A percentile compares a stretch with the other conserved stretches of the same genome.
Conservation (phyloP, 257 asterid genomes). For the Cynanchum wilfordii region DNA sequence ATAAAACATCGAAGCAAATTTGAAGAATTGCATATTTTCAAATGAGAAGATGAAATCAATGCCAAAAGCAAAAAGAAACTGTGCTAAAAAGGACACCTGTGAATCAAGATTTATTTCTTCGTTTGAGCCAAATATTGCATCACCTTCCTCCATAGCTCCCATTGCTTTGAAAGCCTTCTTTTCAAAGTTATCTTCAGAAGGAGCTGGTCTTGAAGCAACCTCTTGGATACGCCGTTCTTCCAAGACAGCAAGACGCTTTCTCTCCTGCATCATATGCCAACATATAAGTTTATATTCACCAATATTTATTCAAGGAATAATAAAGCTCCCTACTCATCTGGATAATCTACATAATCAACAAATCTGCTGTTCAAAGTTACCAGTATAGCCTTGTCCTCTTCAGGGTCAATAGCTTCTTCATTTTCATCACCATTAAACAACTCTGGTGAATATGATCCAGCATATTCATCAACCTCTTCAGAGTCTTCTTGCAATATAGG, state of each 20-base stretch:
- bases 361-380: constrained; percentile 28
- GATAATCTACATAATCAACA: neutral
- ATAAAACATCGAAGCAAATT: neutral
- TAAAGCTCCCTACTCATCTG: neutral
- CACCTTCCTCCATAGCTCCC: constrained; percentile 97
- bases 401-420: constrained; percentile 93
- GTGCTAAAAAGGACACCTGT: constrained; percentile 13
- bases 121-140: constrained; percentile 76
- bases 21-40: neutral
- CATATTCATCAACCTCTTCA: constrained; percentile 48
- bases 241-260: constrained; percentile 66
- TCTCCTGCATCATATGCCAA: constrained; percentile 39
- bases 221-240: constrained; percentile 86
- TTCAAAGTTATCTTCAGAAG: constrained; percentile 67
- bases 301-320: neutral
- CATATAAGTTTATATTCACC: neutral
- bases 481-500: constrained; percentile 44
- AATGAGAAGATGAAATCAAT: neutral
- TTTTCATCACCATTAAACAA: constrained; percentile 67
- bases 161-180: constrained; percentile 64
- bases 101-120: constrained; percentile 70
- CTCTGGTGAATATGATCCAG: constrained; percentile 80
- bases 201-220: constrained; percentile 51
- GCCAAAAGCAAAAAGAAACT: neutral
- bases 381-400: constrained; percentile 76